phyloP scores from a whole-genome alignment of 2,329 filamentous ascomycete genomes.

The Gnomoniopsis smithogilvyi region DNA sequence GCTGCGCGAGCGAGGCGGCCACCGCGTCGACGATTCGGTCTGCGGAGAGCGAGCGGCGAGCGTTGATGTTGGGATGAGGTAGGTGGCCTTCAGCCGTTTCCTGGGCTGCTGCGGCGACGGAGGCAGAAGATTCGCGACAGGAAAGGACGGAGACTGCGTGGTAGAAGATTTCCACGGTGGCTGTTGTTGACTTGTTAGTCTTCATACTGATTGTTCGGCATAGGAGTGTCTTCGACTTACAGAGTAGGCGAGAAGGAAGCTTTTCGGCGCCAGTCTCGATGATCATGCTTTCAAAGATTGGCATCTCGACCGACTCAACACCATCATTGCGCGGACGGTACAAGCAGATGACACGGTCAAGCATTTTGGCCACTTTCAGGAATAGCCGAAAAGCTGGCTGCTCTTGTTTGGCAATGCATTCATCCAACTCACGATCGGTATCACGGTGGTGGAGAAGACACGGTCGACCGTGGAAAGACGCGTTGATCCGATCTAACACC shows the following conservation, averaged over 20 bases:
- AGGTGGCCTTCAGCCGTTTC: slow-evolving; percentile 34
- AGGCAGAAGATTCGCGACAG: slow-evolving; percentile 44
- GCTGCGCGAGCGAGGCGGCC: slow-evolving; percentile 34
- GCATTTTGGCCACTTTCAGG: slow-evolving; percentile 49
- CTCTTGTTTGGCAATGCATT: slow-evolving; percentile 46
- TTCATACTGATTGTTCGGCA: not conserved
- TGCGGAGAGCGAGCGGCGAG: slow-evolving; percentile 54
- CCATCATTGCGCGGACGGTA: slow-evolving; percentile 54
- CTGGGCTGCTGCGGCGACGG: slow-evolving; percentile 30
- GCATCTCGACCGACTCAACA: slow-evolving; percentile 46
- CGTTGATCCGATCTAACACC: slow-evolving; percentile 58
- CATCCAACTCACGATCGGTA: slow-evolving; percentile 50
- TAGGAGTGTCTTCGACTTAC: slow-evolving; percentile 26
- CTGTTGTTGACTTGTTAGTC: slow-evolving; percentile 28
- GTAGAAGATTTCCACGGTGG: slow-evolving; percentile 61
- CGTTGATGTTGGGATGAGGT: slow-evolving; percentile 48
- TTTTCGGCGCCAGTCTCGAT: slow-evolving; percentile 50
- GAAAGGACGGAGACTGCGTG: slow-evolving; percentile 63
- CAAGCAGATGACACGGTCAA: slow-evolving; percentile 58
- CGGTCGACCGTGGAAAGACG: slow-evolving; percentile 58
- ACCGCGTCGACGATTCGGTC: slow-evolving; percentile 56
- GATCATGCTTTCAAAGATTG: slow-evolving; percentile 56
- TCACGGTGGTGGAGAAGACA: slow-evolving; percentile 60
- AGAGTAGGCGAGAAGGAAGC: slow-evolving; percentile 46
- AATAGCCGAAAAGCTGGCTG: slow-evolving; percentile 54